These are phyloP conservation scores for Phalaenopsis hybrid DNA, from an alignment of 116 monocot species.

Conservation along the genomic window DNA sequence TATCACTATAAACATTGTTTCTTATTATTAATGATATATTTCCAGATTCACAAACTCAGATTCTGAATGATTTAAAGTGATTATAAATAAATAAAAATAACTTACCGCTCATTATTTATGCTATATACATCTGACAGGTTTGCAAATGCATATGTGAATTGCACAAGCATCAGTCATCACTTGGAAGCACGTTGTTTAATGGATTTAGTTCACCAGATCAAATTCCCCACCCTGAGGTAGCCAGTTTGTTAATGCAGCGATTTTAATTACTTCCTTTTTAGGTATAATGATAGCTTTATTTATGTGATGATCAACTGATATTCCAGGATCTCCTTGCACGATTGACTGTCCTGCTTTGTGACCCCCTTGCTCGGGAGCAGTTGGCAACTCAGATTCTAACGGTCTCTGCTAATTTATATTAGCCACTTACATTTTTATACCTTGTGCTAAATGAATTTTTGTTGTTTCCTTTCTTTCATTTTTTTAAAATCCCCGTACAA, in stretches of 20 bases:
- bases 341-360: slow-evolving; percentile 80
- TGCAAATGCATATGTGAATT: slow-evolving; percentile 93
- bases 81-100: not conserved
- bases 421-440: too few relatives aligned
- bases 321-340: slow-evolving; percentile 92
- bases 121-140: slow-evolving; percentile 32
- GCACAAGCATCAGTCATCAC: slow-evolving; percentile 43
- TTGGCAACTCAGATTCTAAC: slow-evolving; percentile 73
- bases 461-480: not conserved
- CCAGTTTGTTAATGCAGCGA: not conserved
- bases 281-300: not conserved
- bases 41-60: not conserved
- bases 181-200: slow-evolving; percentile 24
- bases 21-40: not conserved
- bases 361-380: slow-evolving; percentile 80
- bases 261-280: not conserved
- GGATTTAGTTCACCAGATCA: slow-evolving; percentile 51
- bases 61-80: not conserved
- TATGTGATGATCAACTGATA: slow-evolving; percentile 5
- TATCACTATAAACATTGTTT: not conserved
- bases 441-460: not conserved
- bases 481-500: not conserved
- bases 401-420: slow-evolving; percentile 18
- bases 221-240: slow-evolving; percentile 70
- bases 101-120: not conserved